Evolutionary conservation across 2,329 filamentous ascomycete genomes (phyloP), one percentile per base, ranked within the genome.

Genomic region (Elsinoe ampelina): DNA sequence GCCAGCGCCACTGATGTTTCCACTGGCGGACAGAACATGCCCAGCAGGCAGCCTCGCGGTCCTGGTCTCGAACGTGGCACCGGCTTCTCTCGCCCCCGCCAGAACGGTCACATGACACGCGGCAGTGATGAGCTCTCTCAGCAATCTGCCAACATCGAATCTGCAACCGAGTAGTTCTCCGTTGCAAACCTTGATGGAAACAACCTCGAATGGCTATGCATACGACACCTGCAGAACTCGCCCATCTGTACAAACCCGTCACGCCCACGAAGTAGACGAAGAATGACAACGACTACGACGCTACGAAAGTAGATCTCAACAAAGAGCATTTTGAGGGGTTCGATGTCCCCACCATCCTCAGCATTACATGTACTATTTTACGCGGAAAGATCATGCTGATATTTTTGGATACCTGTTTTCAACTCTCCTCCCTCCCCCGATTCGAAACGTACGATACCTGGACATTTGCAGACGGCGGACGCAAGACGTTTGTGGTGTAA

Each of bases 41-140:
- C 81, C 60, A 75, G 82, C 63, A 75, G 82, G 61, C 81, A 84
- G 67, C 80, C 82, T 61, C 77, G 81, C 64, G 82, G 81, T 45
- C 81, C 82, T 26, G 72, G 80, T 34, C 77, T 79, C 42, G 82
- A 83, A 64, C 79, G 80, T 61, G 80, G 80, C 54, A 72, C 79
- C 66, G 81, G 72, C 71, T 85, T 77, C 71, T 73, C 74, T 54
- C 72, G 75, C 55, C 66, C 76, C 60, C 74, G 81, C 63, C 80
- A 79, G 64, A 84, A 83, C 65, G 81, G 81, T 64, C 81, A 84
- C 67, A 77, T 80, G 64, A 70, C 77, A 57, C 79, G 81, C 62
- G 80, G 79, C 64, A 84, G 81, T 68, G 82, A 85, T 63, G 82
- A 85, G 67, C 71, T 84, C 58, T 80, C 80, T 57, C 76, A 79